Base-by-base conservation (phyloP, 1,284 basidiomycete species). In the Ustilago bromivora region DNA sequence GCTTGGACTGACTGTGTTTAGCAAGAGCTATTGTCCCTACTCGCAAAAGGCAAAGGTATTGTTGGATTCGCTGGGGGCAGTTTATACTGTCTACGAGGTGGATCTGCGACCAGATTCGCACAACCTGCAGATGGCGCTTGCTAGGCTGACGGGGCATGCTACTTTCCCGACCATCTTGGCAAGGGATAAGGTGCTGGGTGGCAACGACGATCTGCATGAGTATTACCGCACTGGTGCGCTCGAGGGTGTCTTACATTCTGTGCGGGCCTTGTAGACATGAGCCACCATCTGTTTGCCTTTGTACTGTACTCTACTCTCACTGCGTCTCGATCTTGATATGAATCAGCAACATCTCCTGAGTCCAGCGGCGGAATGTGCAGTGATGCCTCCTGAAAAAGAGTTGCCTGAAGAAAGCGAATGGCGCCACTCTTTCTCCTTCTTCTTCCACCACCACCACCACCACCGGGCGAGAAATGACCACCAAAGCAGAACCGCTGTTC, bases 11-110 rank as follows among this genome's bases (percentile, higher is more conserved):
- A 77, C 71, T 13, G 74, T 79, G 5, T 79, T 79, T 38, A 71
- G 71, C 67, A 79, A 79, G 47, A 69, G 65, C 62, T 77, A 74
- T 57, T 79, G 78, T 49, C 75, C 78, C 13, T 75, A 74, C 49
- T 74, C 71, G 32, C 63, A 74, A 13, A 68, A 56, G 9, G 68
- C 74, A 11, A 79, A 79, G 23, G 47, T 36, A 3, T 54, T 79
- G 4, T 65, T 79, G 46, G 23, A 35, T 28, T 62, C 63, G 51
- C 38, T 77, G 28, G 62, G 65, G 15, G 75, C 78, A 17, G 66
- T 43, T 2, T 68, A 57, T 15, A 73, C 74, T 0, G 56, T 65
- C 8, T 77, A 79, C 60, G 71, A 79, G 41, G 71, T 79, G 6
- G 78, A 79, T 28, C 10, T 31, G 0, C 35, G 78, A n/a, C 54